Conservation (phyloP, 2,329 filamentous ascomycete species). For the Colletotrichum phormii region DNA sequence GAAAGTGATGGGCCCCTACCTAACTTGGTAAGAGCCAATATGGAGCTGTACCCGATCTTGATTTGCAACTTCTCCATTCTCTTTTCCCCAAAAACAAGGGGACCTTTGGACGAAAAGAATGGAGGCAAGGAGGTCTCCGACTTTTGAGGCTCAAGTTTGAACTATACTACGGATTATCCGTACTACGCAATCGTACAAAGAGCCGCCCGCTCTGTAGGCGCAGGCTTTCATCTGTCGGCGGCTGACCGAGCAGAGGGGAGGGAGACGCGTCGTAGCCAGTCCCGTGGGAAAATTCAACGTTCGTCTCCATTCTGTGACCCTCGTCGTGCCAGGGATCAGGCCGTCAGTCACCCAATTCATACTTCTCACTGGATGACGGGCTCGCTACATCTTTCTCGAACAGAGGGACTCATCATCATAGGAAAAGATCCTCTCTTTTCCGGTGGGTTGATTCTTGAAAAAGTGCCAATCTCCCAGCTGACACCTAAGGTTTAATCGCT, state of each 20-base stretch:
- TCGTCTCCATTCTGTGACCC: not conserved
- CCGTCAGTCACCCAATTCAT: not conserved
- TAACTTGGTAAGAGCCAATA: not conserved
- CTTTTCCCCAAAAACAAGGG: constrained; percentile 8
- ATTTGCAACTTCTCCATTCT: not conserved
- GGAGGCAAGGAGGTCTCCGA: not conserved
- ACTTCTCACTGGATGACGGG: not conserved
- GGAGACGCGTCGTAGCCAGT: constrained; percentile 7
- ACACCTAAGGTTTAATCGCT: not conserved
- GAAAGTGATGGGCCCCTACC: not conserved
- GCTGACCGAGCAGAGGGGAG: constrained; percentile 17
- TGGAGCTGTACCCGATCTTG: constrained; percentile 24
- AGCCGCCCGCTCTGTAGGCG: not conserved
- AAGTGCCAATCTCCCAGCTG: not conserved
- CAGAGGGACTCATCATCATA: not conserved
- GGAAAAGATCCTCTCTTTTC: not conserved
- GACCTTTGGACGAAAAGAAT: not conserved
- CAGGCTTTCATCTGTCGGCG: constrained; percentile 9
- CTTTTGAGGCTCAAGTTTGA: constrained; percentile 6
- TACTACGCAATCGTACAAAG: not conserved
- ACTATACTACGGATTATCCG: too few species aligned
- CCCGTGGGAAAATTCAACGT: not conserved
- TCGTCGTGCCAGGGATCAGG: constrained; percentile 5
- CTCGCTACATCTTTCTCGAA: not conserved
- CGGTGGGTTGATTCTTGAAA: not conserved